Base-by-base conservation (phyloP, 805 yeast genomes). In the Pichia californica region DNA sequence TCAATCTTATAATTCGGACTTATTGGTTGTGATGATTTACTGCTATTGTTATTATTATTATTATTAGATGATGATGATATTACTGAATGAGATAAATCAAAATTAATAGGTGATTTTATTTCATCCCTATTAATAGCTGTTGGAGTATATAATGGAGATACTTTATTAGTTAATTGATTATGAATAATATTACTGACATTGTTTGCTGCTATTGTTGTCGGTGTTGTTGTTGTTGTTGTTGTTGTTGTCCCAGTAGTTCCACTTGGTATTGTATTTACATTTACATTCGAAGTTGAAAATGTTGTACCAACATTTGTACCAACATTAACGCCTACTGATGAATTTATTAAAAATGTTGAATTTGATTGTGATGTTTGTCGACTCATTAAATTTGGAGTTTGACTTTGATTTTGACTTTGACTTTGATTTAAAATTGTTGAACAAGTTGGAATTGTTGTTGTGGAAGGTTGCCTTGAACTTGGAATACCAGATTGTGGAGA, bases 391-490 rank as follows among this genome's bases (percentile, higher is more conserved):
- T n/a, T n/a, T n/a, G n/a, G n/a, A n/a, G n/a, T n/a, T n/a, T n/a
- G n/a, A n/a, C n/a, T n/a, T n/a, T n/a, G n/a, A n/a, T n/a, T n/a
- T n/a, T n/a, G n/a, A n/a, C n/a, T n/a, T n/a, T n/a, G n/a, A n/a
- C n/a, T n/a, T n/a, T n/a, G n/a, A n/a, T n/a, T n/a, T n/a, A n/a
- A n/a, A n/a, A n/a, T n/a, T n/a, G n/a, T n/a, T 21, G 18, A 4
- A 14, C 20, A 14, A 19, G 15, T 28, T 18, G 2, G 39, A 21
- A 20, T 29, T 35, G 29, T 15, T 15, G 51, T 21, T 37, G 49
- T 51, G 1, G 63, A 56, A 15, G 62, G 60, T 37, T 52, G 54
- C 38, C 64, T 54, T 18, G 58, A 45, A 27, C 55, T 52, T n/a
- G 61, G 59, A 4, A 53, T 42, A 21, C 63, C 62, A 4, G 55